Evolutionary conservation across 1,284 basidiomycete species (phyloP), one percentile per base, ranked within the genome.

Genomic region (Tylopilus sp.): DNA sequence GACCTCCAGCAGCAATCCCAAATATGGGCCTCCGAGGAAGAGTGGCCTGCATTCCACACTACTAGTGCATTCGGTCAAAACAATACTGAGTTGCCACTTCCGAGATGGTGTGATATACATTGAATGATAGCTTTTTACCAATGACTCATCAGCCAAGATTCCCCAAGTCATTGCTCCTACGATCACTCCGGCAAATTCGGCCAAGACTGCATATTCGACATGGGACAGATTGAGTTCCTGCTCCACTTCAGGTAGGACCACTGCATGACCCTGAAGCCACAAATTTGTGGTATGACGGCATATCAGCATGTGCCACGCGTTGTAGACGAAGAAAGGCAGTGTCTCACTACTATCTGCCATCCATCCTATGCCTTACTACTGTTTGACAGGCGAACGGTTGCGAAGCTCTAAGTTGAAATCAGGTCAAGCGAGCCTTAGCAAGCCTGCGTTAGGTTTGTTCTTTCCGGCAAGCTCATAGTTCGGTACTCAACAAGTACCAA

Each of bases 101-200:
- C 19, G n/a, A 29, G 24, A n/a, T 19, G 26, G 53, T 3, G 24
- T 3, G 56, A 32, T 76, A 49, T 38, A 81, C 82, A 69, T 91
- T 83, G 81, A 89, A 91, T 6, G 88, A 86, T 13, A 88, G 72
- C 53, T 81, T 82, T 29, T 89, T 82, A 5, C 87, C 86, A 56
- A 85, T 82, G 60, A 85, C 70, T 29, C 29, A 67, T 86, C 85
- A 0, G 84, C 84, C 66, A 85, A 73, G 36, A 82, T 71, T 26
- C 85, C 85, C 88, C 88, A 91, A 49, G 81, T 81, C 4, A 81
- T 82, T 16, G 89, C 88, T 36, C 90, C 89, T 18, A 87, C 69
- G 32, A 90, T 84, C 33, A 90, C 77, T 26, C 90, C 89, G 18
- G 81, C 81, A 72, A 87, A 90, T 12, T 90, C 81, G 0, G 88